phyloP scores from a whole-genome alignment of 2,329 filamentous ascomycete species.

The Neonectria neomacrospora region DNA sequence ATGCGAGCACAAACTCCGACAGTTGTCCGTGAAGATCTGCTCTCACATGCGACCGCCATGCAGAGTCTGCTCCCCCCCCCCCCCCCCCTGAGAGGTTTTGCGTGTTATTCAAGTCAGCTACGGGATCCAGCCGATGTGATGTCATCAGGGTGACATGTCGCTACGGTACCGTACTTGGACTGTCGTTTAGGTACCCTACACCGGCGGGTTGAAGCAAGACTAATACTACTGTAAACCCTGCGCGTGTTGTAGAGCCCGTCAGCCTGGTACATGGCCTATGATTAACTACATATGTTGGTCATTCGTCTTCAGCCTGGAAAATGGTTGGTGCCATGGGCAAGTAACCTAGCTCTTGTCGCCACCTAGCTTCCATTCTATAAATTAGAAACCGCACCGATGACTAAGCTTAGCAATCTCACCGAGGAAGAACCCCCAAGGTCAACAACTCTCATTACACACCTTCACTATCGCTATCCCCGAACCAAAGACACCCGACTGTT shows the following conservation, averaged over 20 bases:
- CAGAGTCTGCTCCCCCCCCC: background rate
- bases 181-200: background rate
- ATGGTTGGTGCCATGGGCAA: background rate
- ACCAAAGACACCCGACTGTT: background rate
- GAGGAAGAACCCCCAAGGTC: background rate
- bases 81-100: too few species aligned
- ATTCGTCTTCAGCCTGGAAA: background rate
- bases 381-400: background rate
- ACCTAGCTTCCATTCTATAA: too few species aligned
- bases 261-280: background rate
- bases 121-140: background rate
- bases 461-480: background rate
- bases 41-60: constrained; percentile 6
- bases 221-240: too few species aligned
- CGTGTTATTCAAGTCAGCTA: background rate
- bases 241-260: too few species aligned
- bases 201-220: too few species aligned
- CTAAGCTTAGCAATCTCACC: constrained; percentile 1
- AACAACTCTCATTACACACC: background rate
- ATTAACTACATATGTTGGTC: background rate
- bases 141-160: background rate
- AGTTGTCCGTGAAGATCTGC: background rate
- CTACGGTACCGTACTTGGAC: background rate
- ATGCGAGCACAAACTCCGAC: background rate
- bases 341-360: too few species aligned